Base-by-base conservation (phyloP, 2,329 filamentous ascomycete species). In the Neopestalotiopsis sp. region DNA sequence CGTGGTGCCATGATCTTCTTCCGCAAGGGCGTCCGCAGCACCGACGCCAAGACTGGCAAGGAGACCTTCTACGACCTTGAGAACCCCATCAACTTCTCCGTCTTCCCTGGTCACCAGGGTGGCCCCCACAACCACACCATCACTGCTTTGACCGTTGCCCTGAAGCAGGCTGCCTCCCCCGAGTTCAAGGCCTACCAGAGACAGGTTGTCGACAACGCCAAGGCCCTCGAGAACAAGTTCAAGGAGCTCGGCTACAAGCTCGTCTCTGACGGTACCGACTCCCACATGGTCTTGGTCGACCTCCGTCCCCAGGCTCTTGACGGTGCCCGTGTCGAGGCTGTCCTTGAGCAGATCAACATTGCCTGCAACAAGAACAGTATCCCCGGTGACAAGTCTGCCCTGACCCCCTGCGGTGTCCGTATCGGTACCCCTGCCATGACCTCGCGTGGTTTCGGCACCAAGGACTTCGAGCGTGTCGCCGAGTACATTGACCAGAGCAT, bases 1-100 rank as follows among this genome's bases (percentile, higher is more conserved):
- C 94, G 96, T 81, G 96, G 96, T 78, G 96, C 96, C 80, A 99
- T 99, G 96, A 99, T 99, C 85, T 99, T 99, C 90, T 99, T 95
- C 91, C 94, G 96, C 84, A 98, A 97, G 87, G 96, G 96, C 72
- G 91, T 98, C 71, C 93, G 95, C 78, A 94, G 92, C 78, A 92
- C 92, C 67, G 94, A 98, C 80, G 86, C 92, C 83, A 98, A 98
- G 89, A 91, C 92, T 71, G 94, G 94, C 78, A 95, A 97, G 85
- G 89, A 95, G 86, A 92, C 88, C 65, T 86, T 95, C 77, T 99
- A 98, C 81, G 94, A 99, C 78, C 90, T 99, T 42, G 96, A 99
- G 87, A 90, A 91, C 75, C 93, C 94, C 68, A 99, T 99, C 88
- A 99, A 99, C 87, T 95, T 97, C 83, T 98, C 96, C 69, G 96